These are phyloP conservation scores for Trifolium subterraneum DNA, from an alignment of 306 rosid genomes.

Conservation along the genomic window DNA sequence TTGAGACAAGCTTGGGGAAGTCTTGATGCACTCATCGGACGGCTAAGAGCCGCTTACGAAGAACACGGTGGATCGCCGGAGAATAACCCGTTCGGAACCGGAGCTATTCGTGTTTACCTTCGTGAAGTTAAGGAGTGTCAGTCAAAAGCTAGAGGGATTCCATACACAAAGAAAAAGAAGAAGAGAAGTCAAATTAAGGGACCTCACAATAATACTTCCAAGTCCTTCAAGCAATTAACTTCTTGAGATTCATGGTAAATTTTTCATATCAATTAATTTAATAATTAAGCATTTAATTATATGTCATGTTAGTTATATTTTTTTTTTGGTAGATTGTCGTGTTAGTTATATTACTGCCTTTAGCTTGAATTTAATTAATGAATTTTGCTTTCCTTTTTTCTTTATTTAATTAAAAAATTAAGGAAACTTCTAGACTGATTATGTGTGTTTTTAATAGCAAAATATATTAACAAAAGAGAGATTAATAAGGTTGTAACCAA, in stretches of 20 bases:
- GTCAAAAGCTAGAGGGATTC: conserved; percentile 86
- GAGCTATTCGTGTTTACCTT: conserved; percentile 75
- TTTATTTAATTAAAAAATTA: too few relatives aligned
- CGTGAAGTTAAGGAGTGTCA: conserved; percentile 92
- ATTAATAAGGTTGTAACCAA: too few relatives aligned
- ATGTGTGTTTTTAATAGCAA: too few relatives aligned
- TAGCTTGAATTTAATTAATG: conserved; percentile 1
- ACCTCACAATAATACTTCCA: conserved; percentile 45
- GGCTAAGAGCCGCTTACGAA: conserved; percentile 86
- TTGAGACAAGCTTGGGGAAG: conserved; percentile 96
- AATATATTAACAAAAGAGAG: neutral
- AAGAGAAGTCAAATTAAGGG: conserved; percentile 63
- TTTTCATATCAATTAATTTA: neutral
- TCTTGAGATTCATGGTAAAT: conserved; percentile 60
- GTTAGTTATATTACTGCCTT: neutral
- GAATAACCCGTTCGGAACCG: conserved; percentile 80
- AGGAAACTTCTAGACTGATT: too few relatives aligned
- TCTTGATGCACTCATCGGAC: conserved; percentile 87
- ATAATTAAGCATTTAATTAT: neutral
- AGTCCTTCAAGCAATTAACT: conserved; percentile 67
- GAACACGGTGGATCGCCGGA: conserved; percentile 85
- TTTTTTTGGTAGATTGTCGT: too few relatives aligned
- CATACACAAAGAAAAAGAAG: conserved; percentile 87
- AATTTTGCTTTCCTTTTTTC: too few relatives aligned
- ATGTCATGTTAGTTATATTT: neutral